Base-by-base conservation (phyloP, 2,329 filamentous ascomycete genomes). In the Talaromyces amestolkiae region DNA sequence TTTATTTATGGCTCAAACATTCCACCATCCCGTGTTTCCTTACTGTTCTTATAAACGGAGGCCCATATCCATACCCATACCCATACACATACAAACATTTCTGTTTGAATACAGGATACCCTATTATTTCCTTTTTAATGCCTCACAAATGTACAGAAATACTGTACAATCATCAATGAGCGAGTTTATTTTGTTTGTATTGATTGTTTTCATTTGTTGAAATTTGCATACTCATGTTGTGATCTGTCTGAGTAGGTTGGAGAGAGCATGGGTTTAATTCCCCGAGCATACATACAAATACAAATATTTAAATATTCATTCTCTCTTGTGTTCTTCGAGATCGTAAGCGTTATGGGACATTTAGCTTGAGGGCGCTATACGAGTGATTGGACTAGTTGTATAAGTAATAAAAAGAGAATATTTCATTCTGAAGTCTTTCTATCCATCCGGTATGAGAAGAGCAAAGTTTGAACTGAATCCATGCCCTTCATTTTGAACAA, bases 21-120 rank as follows among this genome's bases (percentile, higher is more conserved):
- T 35, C 51, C 17, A 19, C n/a, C 53, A 22, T 54, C 24, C 19
- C 3, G 19, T 27, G 33, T 43, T 59, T 59, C 22, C 31, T 43
- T 31, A 37, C 53, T 39, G 53, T 37, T 37, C 37, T 13, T 8
- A 56, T 56, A 37, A 37, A 22, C 11, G 19, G 53, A 37, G 11
- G 33, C 7, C n/a, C 22, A 9, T 47, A 41, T 7, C n/a, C 22
- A 9, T 47, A 41, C 22, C 27, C 47, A 51, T 27, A 37, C n/a
- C n/a, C 17, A 37, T n/a, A 56, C n/a, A 2, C 53, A 56, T 56
- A 22, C 53, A 39, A 54, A 22, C 53, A 35, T 27, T 37, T 66
- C 64, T 59, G 59, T 66, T 41, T 51, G 49, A 62, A 35, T 65
- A 65, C 63, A 65, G 58, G 56, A 66, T 66, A 66, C 64, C 64